Percentiles rank a stretch among this genome's conserved stretches.
These are phyloP conservation scores for Chloroidium sp. DNA, from an alignment of 163 green algal species.

Conservation along the genomic window DNA sequence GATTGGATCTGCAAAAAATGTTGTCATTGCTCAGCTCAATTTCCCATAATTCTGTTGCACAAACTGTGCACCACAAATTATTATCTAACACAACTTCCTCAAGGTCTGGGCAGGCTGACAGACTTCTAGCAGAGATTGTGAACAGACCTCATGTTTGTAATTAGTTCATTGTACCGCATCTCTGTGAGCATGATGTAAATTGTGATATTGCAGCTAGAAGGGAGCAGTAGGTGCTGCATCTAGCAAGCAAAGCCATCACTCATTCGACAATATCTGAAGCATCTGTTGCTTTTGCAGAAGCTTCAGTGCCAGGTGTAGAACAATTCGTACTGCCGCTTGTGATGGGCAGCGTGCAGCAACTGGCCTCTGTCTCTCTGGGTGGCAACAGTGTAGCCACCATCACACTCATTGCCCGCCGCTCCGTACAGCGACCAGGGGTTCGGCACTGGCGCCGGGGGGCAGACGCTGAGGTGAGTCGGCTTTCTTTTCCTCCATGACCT, in stretches of 20 bases:
- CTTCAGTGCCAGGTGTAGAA: conserved; percentile 8
- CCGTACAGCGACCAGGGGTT: conserved; percentile 46
- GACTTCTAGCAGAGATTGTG: too few relatives aligned
- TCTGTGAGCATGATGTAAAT: neutral
- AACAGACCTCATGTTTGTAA: neutral
- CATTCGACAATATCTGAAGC: neutral
- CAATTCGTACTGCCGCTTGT: conserved; percentile 42
- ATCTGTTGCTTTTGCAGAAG: conserved; percentile 26
- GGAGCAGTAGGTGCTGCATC: too few relatives aligned
- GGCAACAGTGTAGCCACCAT: conserved; percentile 21
- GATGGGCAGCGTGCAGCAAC: conserved; percentile 59
- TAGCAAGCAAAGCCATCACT: neutral
- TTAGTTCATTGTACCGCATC: neutral
- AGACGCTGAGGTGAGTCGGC: conserved; percentile 40
- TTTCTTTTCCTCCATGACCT: neutral
- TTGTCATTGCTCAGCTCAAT: too few relatives aligned
- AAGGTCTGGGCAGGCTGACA: too few relatives aligned
- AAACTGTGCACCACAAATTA: too few relatives aligned
- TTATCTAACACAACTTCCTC: too few relatives aligned
- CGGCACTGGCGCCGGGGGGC: conserved; percentile 76
- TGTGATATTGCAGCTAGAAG: too few relatives aligned
- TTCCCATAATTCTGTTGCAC: too few relatives aligned
- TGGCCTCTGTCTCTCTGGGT: conserved; percentile 40
- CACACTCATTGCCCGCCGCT: conserved; percentile 68
- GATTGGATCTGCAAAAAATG: too few relatives aligned